These are phyloP conservation scores for Dothistroma pini DNA, from an alignment of 2,329 filamentous ascomycete genomes.

Conservation along the genomic window DNA sequence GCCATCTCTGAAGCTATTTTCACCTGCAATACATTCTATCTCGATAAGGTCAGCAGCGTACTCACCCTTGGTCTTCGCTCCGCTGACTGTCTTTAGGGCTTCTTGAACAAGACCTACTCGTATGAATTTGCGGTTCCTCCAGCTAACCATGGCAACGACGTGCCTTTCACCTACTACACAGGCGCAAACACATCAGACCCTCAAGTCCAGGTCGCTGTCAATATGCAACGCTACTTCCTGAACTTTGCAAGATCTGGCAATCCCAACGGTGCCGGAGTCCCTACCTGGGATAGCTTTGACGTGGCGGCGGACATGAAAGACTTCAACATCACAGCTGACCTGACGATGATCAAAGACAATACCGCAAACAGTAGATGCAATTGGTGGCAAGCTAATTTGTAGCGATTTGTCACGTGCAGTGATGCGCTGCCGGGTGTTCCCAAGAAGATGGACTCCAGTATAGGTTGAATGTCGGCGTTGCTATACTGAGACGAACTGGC, in stretches of 20 bases:
- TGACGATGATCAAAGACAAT: conserved; percentile 40
- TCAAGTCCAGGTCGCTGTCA: conserved; percentile 34
- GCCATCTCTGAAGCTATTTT: conserved; percentile 45
- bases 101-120: conserved; percentile 45
- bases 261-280: conserved; percentile 39
- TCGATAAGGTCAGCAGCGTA: conserved; percentile 39
- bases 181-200: conserved; percentile 18
- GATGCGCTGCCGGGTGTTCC: not conserved
- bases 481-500: not conserved
- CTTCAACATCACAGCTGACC: conserved; percentile 31
- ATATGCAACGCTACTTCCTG: conserved; percentile 46
- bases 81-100: not conserved
- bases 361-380: conserved; percentile 48
- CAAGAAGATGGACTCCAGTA: not conserved
- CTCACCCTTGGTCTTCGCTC: not conserved
- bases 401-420: conserved; percentile 10
- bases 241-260: conserved; percentile 41
- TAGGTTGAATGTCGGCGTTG: not conserved
- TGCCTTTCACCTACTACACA: conserved; percentile 53
- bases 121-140: conserved; percentile 55
- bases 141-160: conserved; percentile 52
- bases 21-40: conserved; percentile 52
- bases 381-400: conserved; percentile 53
- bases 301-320: conserved; percentile 42
- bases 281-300: conserved; percentile 48